Conservation (phyloP, 2,329 filamentous ascomycete species). For the Beauveria sp. region DNA sequence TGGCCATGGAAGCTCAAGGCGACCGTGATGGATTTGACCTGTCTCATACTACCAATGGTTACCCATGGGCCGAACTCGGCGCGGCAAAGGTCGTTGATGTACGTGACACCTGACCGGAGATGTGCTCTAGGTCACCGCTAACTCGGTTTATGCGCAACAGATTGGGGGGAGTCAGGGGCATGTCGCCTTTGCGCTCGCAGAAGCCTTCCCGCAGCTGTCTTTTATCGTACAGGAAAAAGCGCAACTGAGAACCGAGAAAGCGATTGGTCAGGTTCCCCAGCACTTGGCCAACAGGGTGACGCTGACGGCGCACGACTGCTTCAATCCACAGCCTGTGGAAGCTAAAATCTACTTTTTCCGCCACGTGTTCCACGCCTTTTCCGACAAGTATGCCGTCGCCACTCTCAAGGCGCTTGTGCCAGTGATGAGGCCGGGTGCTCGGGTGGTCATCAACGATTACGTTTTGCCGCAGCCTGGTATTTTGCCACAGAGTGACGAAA, state of each 20-base stretch:
- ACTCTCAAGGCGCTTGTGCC: conserved; percentile 40
- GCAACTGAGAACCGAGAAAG: conserved; percentile 29
- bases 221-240: conserved; percentile 45
- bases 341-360: conserved; percentile 48
- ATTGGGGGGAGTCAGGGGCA: conserved; percentile 21
- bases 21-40: conserved; percentile 17
- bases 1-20: conserved; percentile 24
- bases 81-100: conserved; percentile 21
- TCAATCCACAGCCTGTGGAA: conserved; percentile 38
- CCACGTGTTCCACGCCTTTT: conserved; percentile 49
- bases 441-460: conserved; percentile 31
- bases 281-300: conserved; percentile 27
- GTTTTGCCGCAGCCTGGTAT: conserved; percentile 25
- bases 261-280: conserved; percentile 22
- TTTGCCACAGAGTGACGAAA: conserved; percentile 28
- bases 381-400: conserved; percentile 35
- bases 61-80: conserved; percentile 19
- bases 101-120: neutral
- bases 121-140: neutral
- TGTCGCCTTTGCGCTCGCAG: conserved; percentile 17
- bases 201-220: conserved; percentile 17
- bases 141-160: conserved; percentile 9
- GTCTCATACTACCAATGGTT: conserved; percentile 16
- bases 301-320: conserved; percentile 44
- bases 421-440: conserved; percentile 39